Percentiles rank a stretch among this genome's conserved stretches.
These are phyloP conservation scores for Fusarium pseudocircinatum DNA, from an alignment of 2,329 filamentous ascomycete genomes.

Conservation along the genomic window DNA sequence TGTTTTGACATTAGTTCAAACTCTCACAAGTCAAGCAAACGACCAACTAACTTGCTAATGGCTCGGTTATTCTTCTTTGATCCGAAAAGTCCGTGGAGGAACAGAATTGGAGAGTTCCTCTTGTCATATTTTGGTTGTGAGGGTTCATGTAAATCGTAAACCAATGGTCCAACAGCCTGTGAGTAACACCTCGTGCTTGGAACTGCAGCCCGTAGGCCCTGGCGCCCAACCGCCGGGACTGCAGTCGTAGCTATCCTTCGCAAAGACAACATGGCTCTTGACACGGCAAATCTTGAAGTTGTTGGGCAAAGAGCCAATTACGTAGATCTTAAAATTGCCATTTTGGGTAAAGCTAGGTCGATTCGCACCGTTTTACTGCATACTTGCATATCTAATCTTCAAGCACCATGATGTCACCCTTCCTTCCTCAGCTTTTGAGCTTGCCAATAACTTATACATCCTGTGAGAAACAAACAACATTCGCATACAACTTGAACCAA, in stretches of 20 bases:
- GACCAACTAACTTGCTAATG: conserved; percentile 83
- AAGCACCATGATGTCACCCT: conserved; percentile 29
- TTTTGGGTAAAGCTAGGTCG: conserved; percentile 24
- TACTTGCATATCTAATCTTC: conserved; percentile 37
- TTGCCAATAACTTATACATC: not conserved
- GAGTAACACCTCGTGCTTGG: conserved; percentile 33
- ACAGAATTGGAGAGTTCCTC: conserved; percentile 73
- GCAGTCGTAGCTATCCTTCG: conserved; percentile 14
- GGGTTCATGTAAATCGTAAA: conserved; percentile 74
- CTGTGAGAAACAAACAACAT: not conserved
- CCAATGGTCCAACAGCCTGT: conserved; percentile 53
- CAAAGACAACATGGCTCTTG: conserved; percentile 32
- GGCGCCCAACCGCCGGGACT: not conserved
- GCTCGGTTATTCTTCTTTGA: conserved; percentile 95
- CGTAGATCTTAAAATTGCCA: conserved; percentile 34
- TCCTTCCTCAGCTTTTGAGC: conserved; percentile 16
- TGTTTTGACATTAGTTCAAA: conserved; percentile 47
- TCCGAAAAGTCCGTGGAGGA: conserved; percentile 93
- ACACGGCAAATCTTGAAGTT: conserved; percentile 6
- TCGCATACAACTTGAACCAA: not conserved
- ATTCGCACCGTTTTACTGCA: conserved; percentile 33
- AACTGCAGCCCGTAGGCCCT: not conserved
- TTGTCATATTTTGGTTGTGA: conserved; percentile 51
- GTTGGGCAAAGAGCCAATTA: conserved; percentile 27
- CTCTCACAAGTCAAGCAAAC: not conserved